Conservation (phyloP, 345 rosid species). For the Citrus reticulata region DNA sequence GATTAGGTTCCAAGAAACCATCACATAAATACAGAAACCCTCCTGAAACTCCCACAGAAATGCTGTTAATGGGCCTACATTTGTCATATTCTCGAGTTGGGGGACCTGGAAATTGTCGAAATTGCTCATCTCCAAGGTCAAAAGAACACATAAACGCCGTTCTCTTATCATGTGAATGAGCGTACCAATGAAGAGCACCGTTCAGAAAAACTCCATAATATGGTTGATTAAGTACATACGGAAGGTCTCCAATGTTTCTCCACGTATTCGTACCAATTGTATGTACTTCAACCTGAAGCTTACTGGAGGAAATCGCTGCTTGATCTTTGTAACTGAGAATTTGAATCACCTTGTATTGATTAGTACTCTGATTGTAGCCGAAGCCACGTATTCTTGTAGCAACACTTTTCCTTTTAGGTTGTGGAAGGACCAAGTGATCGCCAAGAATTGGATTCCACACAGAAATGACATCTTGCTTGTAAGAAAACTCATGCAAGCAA, state of each 20-base stretch:
- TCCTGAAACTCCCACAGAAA: conserved; percentile 16
- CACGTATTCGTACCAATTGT: conserved; percentile 30
- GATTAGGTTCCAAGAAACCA: background rate
- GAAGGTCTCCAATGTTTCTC: conserved; percentile 24
- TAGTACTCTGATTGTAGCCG: conserved; percentile 31
- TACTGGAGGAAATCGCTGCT: background rate
- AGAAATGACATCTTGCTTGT: conserved; percentile 23
- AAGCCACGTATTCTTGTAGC: conserved; percentile 39
- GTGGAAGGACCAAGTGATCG: conserved; percentile 34
- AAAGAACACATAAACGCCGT: conserved; percentile 14
- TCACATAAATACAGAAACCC: conserved; percentile 33
- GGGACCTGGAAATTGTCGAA: conserved; percentile 9
- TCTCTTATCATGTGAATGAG: background rate
- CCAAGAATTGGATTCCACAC: conserved; percentile 47
- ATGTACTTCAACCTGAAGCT: conserved; percentile 28
- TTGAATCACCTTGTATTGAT: conserved; percentile 43
- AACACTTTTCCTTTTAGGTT: background rate
- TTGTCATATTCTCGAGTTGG: background rate
- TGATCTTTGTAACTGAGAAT: conserved; percentile 27
- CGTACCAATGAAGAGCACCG: conserved; percentile 14
- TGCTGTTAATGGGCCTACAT: conserved; percentile 14
- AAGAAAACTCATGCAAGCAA: conserved; percentile 27
- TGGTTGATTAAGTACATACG: conserved; percentile 10
- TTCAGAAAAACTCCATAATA: conserved; percentile 32
- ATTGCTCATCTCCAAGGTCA: conserved; percentile 25